These are phyloP conservation scores for Canavalia ensiformis DNA, from an alignment of 306 rosid species.

Conservation along the genomic window DNA sequence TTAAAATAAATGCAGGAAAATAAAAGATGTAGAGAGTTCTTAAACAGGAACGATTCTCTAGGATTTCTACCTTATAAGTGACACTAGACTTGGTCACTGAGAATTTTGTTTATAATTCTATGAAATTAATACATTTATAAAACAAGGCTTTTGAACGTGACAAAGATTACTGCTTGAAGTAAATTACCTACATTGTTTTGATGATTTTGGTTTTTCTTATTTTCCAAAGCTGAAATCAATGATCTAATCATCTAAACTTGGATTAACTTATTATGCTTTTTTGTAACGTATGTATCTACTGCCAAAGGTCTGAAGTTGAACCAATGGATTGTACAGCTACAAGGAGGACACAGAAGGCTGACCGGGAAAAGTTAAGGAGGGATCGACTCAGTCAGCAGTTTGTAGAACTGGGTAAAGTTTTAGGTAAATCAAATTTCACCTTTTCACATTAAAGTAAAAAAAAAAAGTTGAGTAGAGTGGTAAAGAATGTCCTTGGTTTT, in stretches of 20 bases:
- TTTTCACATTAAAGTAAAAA: not conserved
- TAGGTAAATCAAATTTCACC: constrained; percentile 57
- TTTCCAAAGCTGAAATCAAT: constrained; percentile 24
- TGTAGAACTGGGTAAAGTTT: constrained; percentile 70
- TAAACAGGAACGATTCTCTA: not conserved
- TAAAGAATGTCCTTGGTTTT: not conserved
- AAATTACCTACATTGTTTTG: constrained; percentile 6
- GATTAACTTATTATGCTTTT: not conserved
- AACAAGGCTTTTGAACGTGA: constrained; percentile 10
- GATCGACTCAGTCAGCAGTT: constrained; percentile 79
- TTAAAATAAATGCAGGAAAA: not conserved
- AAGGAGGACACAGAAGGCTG: constrained; percentile 84
- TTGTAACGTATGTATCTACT: constrained; percentile 43
- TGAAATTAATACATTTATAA: not conserved
- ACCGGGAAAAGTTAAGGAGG: constrained; percentile 85
- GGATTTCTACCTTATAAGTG: not conserved
- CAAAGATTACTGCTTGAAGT: constrained; percentile 38
- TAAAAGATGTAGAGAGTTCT: constrained; percentile 10
- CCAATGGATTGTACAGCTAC: constrained; percentile 66
- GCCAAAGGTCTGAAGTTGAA: constrained; percentile 64
- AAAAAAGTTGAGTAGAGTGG: not conserved
- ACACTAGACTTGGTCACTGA: constrained; percentile 10
- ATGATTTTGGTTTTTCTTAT: constrained; percentile 15
- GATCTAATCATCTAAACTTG: constrained; percentile 32
- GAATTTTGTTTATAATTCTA: not conserved